Evolutionary conservation across 495 filamentous ascomycete species (phyloP).

Genomic region (Penicillium turbatum): DNA sequence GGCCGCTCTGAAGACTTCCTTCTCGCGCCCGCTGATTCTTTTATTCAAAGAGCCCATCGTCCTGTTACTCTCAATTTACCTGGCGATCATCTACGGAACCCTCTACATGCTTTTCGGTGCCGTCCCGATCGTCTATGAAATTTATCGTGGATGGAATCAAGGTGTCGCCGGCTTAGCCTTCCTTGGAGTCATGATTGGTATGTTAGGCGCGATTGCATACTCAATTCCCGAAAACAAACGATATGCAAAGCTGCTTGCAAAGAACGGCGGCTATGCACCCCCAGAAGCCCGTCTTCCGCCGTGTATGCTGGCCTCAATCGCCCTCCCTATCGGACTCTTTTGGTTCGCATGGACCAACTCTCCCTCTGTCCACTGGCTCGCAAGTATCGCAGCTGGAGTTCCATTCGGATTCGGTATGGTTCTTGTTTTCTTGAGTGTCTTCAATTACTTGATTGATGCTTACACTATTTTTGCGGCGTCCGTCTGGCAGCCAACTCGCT

Average conservation of each 20-base stretch:
- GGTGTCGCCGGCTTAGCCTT: constrained; percentile 67
- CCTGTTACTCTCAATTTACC: constrained; percentile 57
- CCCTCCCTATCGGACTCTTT: constrained; percentile 45
- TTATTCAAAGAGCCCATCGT: constrained; percentile 50
- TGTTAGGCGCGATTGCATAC: constrained; percentile 54
- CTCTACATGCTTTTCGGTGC: constrained; percentile 78
- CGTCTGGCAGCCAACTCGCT: constrained; percentile 67
- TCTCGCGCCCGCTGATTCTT: constrained; percentile 37
- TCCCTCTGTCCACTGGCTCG: constrained; percentile 58
- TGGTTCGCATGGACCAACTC: constrained; percentile 61
- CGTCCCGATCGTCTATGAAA: constrained; percentile 65
- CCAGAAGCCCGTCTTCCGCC: constrained; percentile 39
- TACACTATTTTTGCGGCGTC: constrained; percentile 72
- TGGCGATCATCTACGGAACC: constrained; percentile 65
- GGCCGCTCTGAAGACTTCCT: constrained; percentile 30
- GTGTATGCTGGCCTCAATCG: constrained; percentile 31
- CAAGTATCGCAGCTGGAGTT: constrained; percentile 52
- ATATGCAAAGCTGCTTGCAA: constrained; percentile 27
- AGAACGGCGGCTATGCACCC: constrained; percentile 29
- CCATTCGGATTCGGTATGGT: constrained; percentile 68
- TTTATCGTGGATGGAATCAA: constrained; percentile 66
- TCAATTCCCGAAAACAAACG: constrained; percentile 40
- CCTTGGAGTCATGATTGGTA: constrained; percentile 69
- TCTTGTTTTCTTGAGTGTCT: constrained; percentile 59
- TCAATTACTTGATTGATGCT: constrained; percentile 68